These are phyloP conservation scores for Backusella tuberculispora DNA, from an alignment of 192 early-diverging fungal species.

Conservation along the genomic window DNA sequence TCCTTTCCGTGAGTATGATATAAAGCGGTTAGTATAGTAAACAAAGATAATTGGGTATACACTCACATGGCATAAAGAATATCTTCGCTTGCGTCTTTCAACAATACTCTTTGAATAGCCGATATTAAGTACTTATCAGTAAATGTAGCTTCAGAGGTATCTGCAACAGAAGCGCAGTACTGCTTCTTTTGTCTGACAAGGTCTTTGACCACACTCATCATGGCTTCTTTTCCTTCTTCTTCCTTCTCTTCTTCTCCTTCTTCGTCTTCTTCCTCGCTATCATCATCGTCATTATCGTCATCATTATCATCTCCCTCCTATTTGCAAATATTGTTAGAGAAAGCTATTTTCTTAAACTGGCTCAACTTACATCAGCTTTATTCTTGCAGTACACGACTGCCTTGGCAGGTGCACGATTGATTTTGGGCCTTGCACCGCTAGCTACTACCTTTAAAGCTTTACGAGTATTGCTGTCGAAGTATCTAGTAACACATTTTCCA, in stretches of 20 bases:
- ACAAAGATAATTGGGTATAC: not conserved
- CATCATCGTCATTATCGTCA: not conserved
- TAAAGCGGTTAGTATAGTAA: not conserved
- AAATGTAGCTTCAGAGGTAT: not conserved
- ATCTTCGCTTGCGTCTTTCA: not conserved
- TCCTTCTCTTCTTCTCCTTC: not conserved
- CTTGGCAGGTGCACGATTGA: not conserved
- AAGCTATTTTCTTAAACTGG: constrained; percentile 7
- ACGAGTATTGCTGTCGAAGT: not conserved
- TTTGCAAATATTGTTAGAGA: constrained; percentile 1
- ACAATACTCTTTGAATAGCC: not conserved
- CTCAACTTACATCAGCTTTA: constrained; percentile 9
- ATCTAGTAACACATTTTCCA: not conserved
- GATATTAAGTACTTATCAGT: not conserved
- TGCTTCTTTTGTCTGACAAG: constrained; percentile 1
- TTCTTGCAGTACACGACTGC: constrained; percentile 6
- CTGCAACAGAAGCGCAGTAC: not conserved
- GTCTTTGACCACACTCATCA: constrained; percentile 5
- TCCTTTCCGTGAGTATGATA: not conserved
- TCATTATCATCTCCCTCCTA: not conserved
- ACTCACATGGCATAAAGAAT: not conserved
- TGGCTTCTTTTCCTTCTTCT: not conserved
- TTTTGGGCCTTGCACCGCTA: not conserved
- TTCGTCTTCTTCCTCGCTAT: not conserved
- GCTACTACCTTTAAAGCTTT: not conserved